phyloP scores from a whole-genome alignment of 1,139 yeast genomes.

The Taphrina deformans region DNA sequence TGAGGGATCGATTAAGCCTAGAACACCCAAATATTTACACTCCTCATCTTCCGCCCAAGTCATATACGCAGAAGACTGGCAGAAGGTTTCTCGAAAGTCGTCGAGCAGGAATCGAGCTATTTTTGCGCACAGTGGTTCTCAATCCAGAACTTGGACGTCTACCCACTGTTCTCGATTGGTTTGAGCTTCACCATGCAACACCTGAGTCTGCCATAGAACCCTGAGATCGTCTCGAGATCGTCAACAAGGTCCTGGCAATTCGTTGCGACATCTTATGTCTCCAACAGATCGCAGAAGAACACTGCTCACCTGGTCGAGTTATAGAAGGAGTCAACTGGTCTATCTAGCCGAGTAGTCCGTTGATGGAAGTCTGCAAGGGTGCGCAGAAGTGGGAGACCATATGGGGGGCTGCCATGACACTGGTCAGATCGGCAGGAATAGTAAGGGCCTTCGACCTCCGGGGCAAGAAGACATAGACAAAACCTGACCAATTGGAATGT shows the following conservation, averaged over 20 bases:
- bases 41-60: conserved; percentile 19
- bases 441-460: no score
- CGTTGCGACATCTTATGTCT: background rate
- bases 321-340: no score
- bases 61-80: conserved; percentile 8
- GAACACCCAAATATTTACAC: background rate
- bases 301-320: no score
- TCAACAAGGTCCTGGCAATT: background rate
- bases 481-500: background rate
- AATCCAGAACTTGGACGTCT: conserved; percentile 15
- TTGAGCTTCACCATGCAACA: background rate
- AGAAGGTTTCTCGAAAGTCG: conserved; percentile 4
- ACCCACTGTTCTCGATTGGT: conserved; percentile 1
- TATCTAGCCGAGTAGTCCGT: no score
- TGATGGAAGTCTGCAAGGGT: no score
- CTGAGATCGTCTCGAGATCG: background rate
- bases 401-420: background rate
- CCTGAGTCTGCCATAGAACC: background rate
- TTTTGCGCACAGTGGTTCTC: conserved; percentile 8
- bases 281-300: no score
- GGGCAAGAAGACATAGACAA: no score
- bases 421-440: no score
- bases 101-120: conserved; percentile 12
- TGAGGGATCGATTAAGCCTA: background rate
- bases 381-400: no score